Percentiles rank a stretch among this genome's conserved stretches.
Evolutionary conservation across 2,329 filamentous ascomycete genomes (phyloP).

Genomic region (Bisporella sp.): DNA sequence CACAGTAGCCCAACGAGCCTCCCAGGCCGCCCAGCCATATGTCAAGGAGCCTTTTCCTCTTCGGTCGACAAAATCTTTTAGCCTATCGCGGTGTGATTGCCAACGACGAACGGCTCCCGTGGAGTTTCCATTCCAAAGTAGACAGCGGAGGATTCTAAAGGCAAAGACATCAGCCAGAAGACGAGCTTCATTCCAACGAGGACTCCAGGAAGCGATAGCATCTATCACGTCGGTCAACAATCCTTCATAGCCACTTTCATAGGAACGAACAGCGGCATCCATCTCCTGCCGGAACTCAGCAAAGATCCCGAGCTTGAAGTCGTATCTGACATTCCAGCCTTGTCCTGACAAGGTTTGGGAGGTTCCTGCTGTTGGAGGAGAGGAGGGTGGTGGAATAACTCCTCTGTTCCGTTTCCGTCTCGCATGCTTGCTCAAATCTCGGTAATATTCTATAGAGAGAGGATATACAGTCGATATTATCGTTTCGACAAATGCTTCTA

Average conservation of each 20-base stretch:
- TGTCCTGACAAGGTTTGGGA: conserved; percentile 79
- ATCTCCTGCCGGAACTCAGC: conserved; percentile 92
- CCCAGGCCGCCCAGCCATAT: conserved; percentile 94
- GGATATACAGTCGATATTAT: conserved; percentile 69
- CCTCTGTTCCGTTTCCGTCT: conserved; percentile 81
- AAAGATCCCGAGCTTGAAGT: conserved; percentile 86
- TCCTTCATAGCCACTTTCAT: conserved; percentile 79
- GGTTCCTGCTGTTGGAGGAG: conserved; percentile 67
- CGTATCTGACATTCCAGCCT: conserved; percentile 90
- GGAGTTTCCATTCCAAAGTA: conserved; percentile 74
- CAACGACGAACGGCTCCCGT: conserved; percentile 75
- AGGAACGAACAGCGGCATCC: conserved; percentile 78
- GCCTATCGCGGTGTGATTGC: conserved; percentile 67
- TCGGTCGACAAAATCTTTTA: conserved; percentile 71
- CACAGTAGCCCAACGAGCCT: conserved; percentile 61
- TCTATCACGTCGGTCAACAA: conserved; percentile 82
- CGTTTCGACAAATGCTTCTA: conserved; percentile 66
- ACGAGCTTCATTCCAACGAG: conserved; percentile 90
- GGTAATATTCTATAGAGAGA: conserved; percentile 79
- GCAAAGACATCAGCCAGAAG: conserved; percentile 75
- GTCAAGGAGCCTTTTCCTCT: conserved; percentile 79
- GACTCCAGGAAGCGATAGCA: conserved; percentile 81
- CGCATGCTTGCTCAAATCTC: conserved; percentile 86
- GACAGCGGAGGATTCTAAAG: conserved; percentile 73
- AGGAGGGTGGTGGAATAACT: conserved; percentile 69